Percentiles rank a stretch among this genome's conserved stretches.
Conservation (phyloP, 2,329 filamentous ascomycete genomes). For the Colletotrichum sp. region DNA sequence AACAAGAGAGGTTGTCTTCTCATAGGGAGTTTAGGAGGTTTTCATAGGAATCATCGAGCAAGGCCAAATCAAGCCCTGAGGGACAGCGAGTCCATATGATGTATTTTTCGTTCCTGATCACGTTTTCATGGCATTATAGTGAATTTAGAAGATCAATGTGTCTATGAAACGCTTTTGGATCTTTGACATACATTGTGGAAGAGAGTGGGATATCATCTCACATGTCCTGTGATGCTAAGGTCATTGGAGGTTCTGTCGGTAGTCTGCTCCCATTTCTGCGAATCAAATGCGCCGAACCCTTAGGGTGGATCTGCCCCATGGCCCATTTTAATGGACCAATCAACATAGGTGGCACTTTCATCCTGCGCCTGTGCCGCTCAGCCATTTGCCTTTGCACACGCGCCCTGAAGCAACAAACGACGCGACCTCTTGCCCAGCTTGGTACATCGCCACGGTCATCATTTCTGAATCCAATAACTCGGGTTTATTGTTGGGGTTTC, state of each 20-base stretch:
- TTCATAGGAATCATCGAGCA: not conserved
- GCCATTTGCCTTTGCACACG: not conserved
- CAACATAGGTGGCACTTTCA: not conserved
- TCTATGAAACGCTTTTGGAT: not conserved
- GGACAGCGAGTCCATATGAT: not conserved
- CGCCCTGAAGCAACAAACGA: not conserved
- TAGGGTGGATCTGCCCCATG: not conserved
- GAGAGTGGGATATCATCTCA: not conserved
- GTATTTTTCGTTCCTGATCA: not conserved
- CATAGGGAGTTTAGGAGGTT: not conserved
- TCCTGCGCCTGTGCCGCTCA: not conserved
- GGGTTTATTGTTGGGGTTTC: not conserved
- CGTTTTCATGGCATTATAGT: not conserved
- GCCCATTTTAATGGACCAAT: not conserved
- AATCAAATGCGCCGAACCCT: not conserved
- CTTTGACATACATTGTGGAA: not conserved
- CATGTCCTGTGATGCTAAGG: not conserved
- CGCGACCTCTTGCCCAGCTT: not conserved
- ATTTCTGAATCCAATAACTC: not conserved
- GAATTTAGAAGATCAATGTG: not conserved
- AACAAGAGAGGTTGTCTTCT: not conserved
- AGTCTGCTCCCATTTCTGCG: not conserved
- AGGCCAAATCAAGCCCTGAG: not conserved
- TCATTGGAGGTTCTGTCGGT: too few species aligned
- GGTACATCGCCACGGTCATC: conserved; percentile 21